Evolutionary conservation across 2,329 filamentous ascomycete genomes (phyloP).

Genomic region (Diaporthe citriasiana): DNA sequence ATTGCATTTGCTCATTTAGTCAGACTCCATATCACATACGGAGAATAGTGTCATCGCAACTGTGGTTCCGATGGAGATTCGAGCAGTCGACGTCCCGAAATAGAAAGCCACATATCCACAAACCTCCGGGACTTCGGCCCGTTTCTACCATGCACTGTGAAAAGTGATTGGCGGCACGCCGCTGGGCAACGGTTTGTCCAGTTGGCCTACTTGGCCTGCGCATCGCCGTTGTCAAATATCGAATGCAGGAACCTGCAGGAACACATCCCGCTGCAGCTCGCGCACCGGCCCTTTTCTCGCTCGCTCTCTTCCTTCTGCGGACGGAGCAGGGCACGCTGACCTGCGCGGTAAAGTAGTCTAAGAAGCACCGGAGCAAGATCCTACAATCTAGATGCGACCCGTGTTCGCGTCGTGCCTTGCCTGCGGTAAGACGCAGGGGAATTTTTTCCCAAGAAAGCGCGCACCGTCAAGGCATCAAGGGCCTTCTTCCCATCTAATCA

Average conservation of each 20-base stretch:
- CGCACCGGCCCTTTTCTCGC: not conserved
- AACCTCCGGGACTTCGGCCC: conserved; percentile 4
- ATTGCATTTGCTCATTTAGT: not conserved
- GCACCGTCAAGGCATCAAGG: not conserved
- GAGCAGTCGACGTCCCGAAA: conserved; percentile 22
- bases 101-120: conserved; percentile 2
- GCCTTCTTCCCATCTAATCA: not conserved
- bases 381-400: conserved; percentile 21
- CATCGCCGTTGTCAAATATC: conserved; percentile 19
- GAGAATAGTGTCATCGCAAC: not conserved
- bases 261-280: not conserved
- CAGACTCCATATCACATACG: not conserved
- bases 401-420: conserved; percentile 2
- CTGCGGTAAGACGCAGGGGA: not conserved
- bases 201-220: conserved; percentile 8
- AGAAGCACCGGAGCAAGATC: not conserved
- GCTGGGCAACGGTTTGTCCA: not conserved
- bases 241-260: conserved; percentile 27
- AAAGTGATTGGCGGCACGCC: conserved; percentile 12
- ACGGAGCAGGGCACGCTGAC: not conserved
- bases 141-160: conserved; percentile 4
- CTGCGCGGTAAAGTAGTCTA: not conserved
- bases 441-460: not conserved
- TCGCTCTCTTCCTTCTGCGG: not conserved
- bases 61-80: not conserved